Evolutionary conservation across 148 eudicot species (phyloP), one percentile per base, ranked within the genome.

Genomic region (Simmondsia chinensis): DNA sequence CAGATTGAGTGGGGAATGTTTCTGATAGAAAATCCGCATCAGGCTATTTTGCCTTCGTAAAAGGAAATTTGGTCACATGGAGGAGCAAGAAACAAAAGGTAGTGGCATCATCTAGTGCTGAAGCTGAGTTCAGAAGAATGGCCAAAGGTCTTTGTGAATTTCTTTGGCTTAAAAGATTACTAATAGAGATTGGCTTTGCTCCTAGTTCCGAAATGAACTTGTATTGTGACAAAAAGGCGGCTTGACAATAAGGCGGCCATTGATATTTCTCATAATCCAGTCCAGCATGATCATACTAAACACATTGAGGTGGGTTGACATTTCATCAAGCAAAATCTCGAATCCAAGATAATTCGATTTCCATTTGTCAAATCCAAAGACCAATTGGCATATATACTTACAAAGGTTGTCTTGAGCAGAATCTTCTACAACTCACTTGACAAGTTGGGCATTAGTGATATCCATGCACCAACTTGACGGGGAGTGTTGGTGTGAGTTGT

Each of bases 101-200:
- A 13, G 18, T 36, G 17, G 18, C 40, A 4, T 36, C 4, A 36
- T 36, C 40, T 13, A 36, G 40, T 36, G 40, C 10, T n/a, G 40
- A 36, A 13, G 18, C 40, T 16, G 40, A 36, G 18, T 36, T 36
- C 10, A 2, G 40, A n/a, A 20, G 11, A 11, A 36, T 36, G 18
- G 40, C 18, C 10, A 36, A 36, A 36, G 40, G 40, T 13, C 40
- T 36, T 36, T 36, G 40, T 36, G 40, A 36, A 13, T 8, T 36
- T 36, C 40, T 36, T 13, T 36, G 1, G 19, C 40, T 36, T 16
- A 36, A 13, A 36, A n/a, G 18, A 36, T 13, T 36, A 16, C 6
- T 36, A 16, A 36, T 7, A 13, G 40, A 36, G 17, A 36, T 36
- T 16, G 40, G 40, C 19, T 36, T 36, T 36, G 40, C 17, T 13